phyloP scores from a whole-genome alignment of 2,329 filamentous ascomycete genomes.

The Lasiodiplodia sp. region DNA sequence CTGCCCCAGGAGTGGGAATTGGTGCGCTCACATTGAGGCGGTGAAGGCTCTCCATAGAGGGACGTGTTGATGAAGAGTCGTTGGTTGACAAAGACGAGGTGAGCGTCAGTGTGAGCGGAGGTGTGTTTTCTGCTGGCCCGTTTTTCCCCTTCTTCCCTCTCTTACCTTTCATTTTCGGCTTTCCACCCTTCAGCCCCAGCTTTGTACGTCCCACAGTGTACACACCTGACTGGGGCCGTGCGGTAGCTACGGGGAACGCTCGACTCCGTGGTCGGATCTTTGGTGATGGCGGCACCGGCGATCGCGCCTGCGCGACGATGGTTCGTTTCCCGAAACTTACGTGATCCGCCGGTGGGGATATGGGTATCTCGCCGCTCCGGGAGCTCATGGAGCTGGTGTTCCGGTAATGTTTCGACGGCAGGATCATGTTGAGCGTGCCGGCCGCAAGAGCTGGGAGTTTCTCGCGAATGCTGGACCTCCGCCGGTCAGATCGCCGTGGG shows the following conservation, averaged over 20 bases:
- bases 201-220: conserved; percentile 5
- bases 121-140: background rate
- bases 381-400: conserved; percentile 12
- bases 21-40: background rate
- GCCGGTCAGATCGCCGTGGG: background rate
- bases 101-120: conserved; percentile 12
- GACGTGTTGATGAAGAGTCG: background rate
- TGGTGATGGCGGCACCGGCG: background rate
- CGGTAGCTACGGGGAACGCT: background rate
- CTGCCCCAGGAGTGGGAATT: background rate
- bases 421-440: conserved; percentile 28
- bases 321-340: background rate
- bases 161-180: background rate
- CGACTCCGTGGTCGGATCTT: conserved; percentile 5
- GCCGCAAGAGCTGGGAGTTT: conserved; percentile 22
- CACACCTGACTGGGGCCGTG: conserved; percentile 8
- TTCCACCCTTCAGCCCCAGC: conserved; percentile 2
- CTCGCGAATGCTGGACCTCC: conserved; percentile 13
- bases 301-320: background rate
- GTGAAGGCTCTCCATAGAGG: conserved; percentile 6
- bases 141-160: conserved; percentile 1
- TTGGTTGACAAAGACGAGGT: conserved; percentile 2
- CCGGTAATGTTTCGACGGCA: conserved; percentile 15
- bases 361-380: conserved; percentile 23
- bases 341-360: conserved; percentile 14